Evolutionary conservation across 345 rosid species (phyloP).

Genomic region (Heritiera littoralis): DNA sequence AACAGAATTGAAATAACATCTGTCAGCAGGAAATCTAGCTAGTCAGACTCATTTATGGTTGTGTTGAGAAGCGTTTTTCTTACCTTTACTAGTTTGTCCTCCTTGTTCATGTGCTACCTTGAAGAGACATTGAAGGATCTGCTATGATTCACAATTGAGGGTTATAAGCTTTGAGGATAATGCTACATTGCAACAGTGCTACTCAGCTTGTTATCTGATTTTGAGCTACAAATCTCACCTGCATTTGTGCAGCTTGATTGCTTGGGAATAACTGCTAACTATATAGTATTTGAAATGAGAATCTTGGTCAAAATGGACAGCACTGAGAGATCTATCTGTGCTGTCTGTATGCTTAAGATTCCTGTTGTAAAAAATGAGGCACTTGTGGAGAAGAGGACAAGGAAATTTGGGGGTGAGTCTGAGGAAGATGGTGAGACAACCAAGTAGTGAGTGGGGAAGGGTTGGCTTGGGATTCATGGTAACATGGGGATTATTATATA

Average conservation of each 20-base stretch:
- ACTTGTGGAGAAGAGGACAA: conserved; percentile 51
- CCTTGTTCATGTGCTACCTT: conserved; percentile 43
- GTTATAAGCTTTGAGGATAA: conserved; percentile 1
- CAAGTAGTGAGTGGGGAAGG: conserved; percentile 33
- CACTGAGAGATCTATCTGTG: conserved; percentile 53
- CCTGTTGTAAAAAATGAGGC: conserved; percentile 27
- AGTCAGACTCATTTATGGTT: background rate
- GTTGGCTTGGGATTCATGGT: conserved; percentile 40
- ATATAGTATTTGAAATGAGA: too few relatives aligned
- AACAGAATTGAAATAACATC: conserved; percentile 7
- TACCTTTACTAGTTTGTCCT: conserved; percentile 29
- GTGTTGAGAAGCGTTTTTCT: background rate
- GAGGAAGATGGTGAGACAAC: conserved; percentile 34
- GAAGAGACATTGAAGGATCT: conserved; percentile 65
- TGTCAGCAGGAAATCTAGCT: background rate
- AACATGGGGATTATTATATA: conserved; percentile 37
- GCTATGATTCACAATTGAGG: conserved; percentile 36
- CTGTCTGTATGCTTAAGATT: conserved; percentile 52
- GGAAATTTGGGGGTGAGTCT: conserved; percentile 24
- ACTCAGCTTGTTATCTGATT: background rate
- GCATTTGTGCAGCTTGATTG: conserved; percentile 49
- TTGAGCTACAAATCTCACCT: conserved; percentile 44
- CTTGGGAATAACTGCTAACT: background rate
- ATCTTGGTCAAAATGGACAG: conserved; percentile 58
- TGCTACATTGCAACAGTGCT: background rate